These are phyloP conservation scores for Colletotrichum sp. DNA, from an alignment of 2,329 filamentous ascomycete genomes.

Conservation along the genomic window DNA sequence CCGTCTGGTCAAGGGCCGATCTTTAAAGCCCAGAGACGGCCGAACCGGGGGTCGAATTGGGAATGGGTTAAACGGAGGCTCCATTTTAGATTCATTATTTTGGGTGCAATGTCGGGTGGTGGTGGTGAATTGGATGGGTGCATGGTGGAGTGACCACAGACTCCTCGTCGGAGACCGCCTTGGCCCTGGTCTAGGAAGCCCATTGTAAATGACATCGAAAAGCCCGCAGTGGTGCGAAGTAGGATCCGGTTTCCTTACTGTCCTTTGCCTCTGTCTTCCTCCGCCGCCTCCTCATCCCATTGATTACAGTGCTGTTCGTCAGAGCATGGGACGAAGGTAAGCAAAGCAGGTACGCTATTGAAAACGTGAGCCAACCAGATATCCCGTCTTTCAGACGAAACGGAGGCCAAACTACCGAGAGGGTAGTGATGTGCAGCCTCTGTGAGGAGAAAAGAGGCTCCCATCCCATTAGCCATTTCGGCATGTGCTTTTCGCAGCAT, in stretches of 20 bases:
- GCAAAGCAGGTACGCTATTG: not conserved
- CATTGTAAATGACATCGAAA: not conserved
- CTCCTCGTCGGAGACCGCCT: not conserved
- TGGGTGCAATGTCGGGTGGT: constrained; percentile 9
- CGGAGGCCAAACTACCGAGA: not conserved
- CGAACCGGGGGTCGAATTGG: constrained; percentile 7
- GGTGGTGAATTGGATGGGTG: constrained; percentile 6
- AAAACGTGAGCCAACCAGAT: not conserved
- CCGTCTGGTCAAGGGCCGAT: constrained; percentile 15
- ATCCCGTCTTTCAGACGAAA: constrained; percentile 5
- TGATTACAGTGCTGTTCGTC: not conserved
- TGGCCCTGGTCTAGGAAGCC: not conserved
- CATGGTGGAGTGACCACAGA: constrained; percentile 14
- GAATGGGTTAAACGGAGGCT: constrained; percentile 5
- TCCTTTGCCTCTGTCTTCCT: not conserved
- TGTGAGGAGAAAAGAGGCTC: not conserved
- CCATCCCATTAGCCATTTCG: not conserved
- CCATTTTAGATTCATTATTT: constrained; percentile 9
- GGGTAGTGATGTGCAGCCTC: not conserved
- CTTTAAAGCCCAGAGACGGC: constrained; percentile 8
- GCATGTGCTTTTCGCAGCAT: not conserved
- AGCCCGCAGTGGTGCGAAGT: not conserved
- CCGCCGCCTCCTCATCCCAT: not conserved
- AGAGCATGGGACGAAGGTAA: not conserved
- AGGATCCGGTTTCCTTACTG: not conserved